phyloP scores from a whole-genome alignment of 169 alveolate species.

The Eimeria brunetti region DNA sequence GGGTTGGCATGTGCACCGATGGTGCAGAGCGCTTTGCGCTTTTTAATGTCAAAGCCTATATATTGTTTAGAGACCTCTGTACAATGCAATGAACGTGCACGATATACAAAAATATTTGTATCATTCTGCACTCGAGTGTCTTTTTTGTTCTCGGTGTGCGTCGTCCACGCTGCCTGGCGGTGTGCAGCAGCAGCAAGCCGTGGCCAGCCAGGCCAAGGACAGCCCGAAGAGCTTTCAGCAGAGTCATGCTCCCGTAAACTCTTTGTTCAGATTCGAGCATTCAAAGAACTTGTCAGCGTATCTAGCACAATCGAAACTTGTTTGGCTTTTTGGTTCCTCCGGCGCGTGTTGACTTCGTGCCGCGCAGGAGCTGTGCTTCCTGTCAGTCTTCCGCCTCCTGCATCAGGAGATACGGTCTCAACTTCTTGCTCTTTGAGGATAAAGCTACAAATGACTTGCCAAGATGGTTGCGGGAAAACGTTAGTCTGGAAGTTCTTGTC shows the following conservation, averaged over 20 bases:
- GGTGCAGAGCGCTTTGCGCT: background rate
- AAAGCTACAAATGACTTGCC: conserved; percentile 52
- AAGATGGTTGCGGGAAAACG: conserved; percentile 74
- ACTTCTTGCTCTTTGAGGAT: conserved; percentile 9
- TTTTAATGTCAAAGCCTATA: background rate
- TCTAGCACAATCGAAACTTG: background rate
- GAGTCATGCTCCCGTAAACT: background rate
- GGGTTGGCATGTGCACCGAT: conserved; percentile 28
- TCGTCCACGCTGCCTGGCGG: conserved; percentile 45
- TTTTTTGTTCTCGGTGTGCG: background rate
- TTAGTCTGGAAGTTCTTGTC: conserved; percentile 15
- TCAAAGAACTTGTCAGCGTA: background rate
- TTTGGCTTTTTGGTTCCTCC: conserved; percentile 11
- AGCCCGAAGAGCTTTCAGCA: conserved; percentile 57
- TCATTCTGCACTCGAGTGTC: background rate
- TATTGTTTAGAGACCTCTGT: background rate
- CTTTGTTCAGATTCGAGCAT: background rate
- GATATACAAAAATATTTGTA: background rate
- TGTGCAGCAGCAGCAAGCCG: conserved; percentile 67
- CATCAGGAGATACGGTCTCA: conserved; percentile 53
- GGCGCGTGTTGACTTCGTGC: conserved; percentile 23
- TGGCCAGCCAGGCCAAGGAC: conserved; percentile 64
- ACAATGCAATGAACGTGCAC: background rate
- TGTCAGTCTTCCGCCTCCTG: conserved; percentile 75
- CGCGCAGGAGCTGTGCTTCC: conserved; percentile 58